phyloP scores from a whole-genome alignment of 2,329 filamentous ascomycete species.

The Phaeosphaeria sp. region DNA sequence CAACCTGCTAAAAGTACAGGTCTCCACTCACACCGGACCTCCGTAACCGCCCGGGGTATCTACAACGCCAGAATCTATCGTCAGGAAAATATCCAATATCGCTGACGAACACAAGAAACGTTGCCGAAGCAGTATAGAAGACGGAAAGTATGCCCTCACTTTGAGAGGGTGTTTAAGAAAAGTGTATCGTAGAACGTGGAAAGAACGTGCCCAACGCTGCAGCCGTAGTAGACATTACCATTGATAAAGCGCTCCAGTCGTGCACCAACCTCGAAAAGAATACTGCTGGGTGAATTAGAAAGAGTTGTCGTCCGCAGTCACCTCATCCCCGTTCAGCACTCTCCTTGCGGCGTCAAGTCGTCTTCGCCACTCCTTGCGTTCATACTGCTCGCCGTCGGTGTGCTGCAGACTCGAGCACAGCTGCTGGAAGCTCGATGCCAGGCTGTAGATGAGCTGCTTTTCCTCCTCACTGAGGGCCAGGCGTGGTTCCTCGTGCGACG shows the following conservation, averaged over 20 bases:
- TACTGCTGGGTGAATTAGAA: constrained; percentile 21
- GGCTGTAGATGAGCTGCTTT: constrained; percentile 58
- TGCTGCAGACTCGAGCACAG: constrained; percentile 60
- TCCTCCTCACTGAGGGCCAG: constrained; percentile 60
- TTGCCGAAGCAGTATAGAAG: background rate
- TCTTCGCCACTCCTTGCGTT: constrained; percentile 70
- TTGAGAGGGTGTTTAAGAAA: background rate
- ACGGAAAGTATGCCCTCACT: background rate
- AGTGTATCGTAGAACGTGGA: constrained; percentile 5
- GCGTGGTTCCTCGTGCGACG: constrained; percentile 35
- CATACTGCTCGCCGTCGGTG: constrained; percentile 57
- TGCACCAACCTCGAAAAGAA: constrained; percentile 5
- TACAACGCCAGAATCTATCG: constrained; percentile 3
- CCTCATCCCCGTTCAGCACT: constrained; percentile 70
- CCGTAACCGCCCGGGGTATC: background rate
- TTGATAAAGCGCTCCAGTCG: background rate
- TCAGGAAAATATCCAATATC: background rate
- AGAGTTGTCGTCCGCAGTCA: constrained; percentile 45
- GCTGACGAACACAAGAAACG: background rate
- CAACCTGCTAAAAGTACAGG: background rate
- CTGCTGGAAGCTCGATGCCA: constrained; percentile 62
- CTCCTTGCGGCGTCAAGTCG: constrained; percentile 77
- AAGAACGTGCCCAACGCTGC: constrained; percentile 31
- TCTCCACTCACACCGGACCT: background rate
- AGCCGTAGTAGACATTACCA: constrained; percentile 41